phyloP scores from a whole-genome alignment of 1,284 basidiomycete species.

The Ustilago hordei region DNA sequence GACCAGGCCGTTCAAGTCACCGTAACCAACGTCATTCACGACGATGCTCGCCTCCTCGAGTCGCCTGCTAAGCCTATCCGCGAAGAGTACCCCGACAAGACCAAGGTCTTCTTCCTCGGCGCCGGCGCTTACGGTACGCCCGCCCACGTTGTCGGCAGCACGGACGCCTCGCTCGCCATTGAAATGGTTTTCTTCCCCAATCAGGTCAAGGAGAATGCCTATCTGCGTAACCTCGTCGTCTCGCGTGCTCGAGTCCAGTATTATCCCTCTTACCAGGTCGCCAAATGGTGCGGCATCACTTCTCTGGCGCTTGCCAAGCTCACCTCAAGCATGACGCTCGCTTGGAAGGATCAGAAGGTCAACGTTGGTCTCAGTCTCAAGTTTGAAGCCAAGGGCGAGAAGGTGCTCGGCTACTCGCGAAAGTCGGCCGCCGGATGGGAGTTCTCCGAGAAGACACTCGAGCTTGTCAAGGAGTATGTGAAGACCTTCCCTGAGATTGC shows the following conservation, averaged over 20 bases:
- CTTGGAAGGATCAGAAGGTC: constrained; percentile 78
- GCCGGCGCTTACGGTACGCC: constrained; percentile 93
- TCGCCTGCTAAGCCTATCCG: constrained; percentile 81
- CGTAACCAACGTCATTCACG: constrained; percentile 56
- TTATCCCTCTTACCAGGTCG: constrained; percentile 52
- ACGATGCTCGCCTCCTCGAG: constrained; percentile 70
- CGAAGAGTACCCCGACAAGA: constrained; percentile 89
- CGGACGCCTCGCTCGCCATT: constrained; percentile 56
- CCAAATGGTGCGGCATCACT: constrained; percentile 57
- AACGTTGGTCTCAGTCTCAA: constrained; percentile 95
- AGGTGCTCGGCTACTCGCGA: constrained; percentile 92
- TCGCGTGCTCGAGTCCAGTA: constrained; percentile 53
- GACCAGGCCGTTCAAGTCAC: constrained; percentile 78
- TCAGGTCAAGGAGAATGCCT: constrained; percentile 60
- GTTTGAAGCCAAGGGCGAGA: constrained; percentile 94
- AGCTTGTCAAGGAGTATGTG: constrained; percentile 85
- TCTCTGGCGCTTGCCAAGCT: constrained; percentile 79
- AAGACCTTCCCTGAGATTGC: constrained; percentile 65
- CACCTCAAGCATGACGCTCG: constrained; percentile 91
- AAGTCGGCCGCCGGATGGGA: constrained; percentile 91
- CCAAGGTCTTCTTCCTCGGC: constrained; percentile 94
- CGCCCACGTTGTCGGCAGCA: constrained; percentile 85
- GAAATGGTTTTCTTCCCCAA: constrained; percentile 61
- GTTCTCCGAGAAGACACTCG: constrained; percentile 86
- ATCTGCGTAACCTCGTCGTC: constrained; percentile 56